Conservation (phyloP, 345 rosid genomes). For the Alliaria petiolata region DNA sequence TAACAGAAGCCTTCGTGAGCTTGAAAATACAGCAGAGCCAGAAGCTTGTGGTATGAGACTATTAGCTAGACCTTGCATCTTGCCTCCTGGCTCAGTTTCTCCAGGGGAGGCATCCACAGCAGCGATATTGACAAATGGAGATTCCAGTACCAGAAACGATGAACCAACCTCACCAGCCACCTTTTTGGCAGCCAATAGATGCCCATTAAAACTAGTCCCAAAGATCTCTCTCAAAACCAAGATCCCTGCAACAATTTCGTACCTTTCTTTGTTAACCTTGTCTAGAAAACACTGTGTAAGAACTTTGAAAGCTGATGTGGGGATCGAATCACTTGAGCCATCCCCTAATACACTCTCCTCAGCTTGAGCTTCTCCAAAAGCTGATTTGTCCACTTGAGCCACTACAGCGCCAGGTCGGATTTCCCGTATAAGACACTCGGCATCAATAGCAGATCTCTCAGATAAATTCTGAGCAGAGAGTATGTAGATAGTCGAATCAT, state of each 20-base stretch:
- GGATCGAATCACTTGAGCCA: slow-evolving; percentile 40
- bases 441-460: slow-evolving; percentile 71
- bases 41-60: slow-evolving; percentile 52
- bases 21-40: slow-evolving; percentile 34
- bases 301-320: slow-evolving; percentile 75
- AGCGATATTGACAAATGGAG: slow-evolving; percentile 44
- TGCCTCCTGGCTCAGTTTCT: slow-evolving; percentile 38
- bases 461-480: slow-evolving; percentile 79
- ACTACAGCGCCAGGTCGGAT: slow-evolving; percentile 75
- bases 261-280: slow-evolving; percentile 67
- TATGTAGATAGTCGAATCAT: slow-evolving; percentile 64
- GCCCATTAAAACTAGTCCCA: slow-evolving; percentile 73
- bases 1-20: slow-evolving; percentile 44
- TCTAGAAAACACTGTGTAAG: slow-evolving; percentile 63
- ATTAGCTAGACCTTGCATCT: slow-evolving; percentile 46
- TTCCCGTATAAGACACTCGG: slow-evolving; percentile 63
- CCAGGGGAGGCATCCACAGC: slow-evolving; percentile 25
- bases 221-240: slow-evolving; percentile 78
- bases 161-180: slow-evolving; percentile 81
- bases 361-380: slow-evolving; percentile 39
- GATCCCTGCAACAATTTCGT: slow-evolving; percentile 66
- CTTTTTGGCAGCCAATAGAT: slow-evolving; percentile 66
- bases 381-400: slow-evolving; percentile 53
- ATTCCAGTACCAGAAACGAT: slow-evolving; percentile 62
- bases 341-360: slow-evolving; percentile 41